Base-by-base conservation (phyloP, 192 early-diverging fungal species). In the Umbelopsis vinacea region DNA sequence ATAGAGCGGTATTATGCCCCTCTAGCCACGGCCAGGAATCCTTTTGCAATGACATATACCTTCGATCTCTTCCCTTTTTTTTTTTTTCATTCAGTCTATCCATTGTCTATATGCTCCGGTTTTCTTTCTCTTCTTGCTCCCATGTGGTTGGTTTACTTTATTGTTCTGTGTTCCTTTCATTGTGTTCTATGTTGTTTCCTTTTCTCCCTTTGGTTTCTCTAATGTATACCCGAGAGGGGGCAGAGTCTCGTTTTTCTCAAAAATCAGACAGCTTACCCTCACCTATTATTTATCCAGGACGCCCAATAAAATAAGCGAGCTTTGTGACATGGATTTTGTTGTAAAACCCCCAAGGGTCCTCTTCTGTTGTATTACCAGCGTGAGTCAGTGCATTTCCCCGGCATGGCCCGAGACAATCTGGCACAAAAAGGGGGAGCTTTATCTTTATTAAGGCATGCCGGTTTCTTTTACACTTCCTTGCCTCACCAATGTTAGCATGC, bases 331-430 rank as follows among this genome's bases (percentile, higher is more conserved):
- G 57, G 40, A 7, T 43, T 26, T 22, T 63, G 29, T 63, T 63
- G 57, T 37, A 63, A 17, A 22, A 38, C 57, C 57, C 57, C 57
- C 57, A 63, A 63, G 33, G 24, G 33, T 63, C 33, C 57, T 63
- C 33, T 63, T 3, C 57, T 63, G 57, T 26, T 63, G 57, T 63
- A 63, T 63, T 63, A 63, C 57, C 57, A 63, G 17, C 57, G 57
- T 55, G 57, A 35, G 57, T 35, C 57, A 37, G 33, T 63, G 57
- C 57, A 63, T 63, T 63, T 63, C 57, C 57, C 57, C 57, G 57
- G 57, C 57, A 63, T 63, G 57, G 57, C 57, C 57, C 57, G 57
- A 63, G 57, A 63, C 26, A 38, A 29, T 17, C 26, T 37, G 57
- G 29, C 26, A 37, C 33, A 63, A 63, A 63, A 29, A 37, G 26